Evolutionary conservation across 169 alveolate species (phyloP).

Genomic region (Amoebophrya sp.): DNA sequence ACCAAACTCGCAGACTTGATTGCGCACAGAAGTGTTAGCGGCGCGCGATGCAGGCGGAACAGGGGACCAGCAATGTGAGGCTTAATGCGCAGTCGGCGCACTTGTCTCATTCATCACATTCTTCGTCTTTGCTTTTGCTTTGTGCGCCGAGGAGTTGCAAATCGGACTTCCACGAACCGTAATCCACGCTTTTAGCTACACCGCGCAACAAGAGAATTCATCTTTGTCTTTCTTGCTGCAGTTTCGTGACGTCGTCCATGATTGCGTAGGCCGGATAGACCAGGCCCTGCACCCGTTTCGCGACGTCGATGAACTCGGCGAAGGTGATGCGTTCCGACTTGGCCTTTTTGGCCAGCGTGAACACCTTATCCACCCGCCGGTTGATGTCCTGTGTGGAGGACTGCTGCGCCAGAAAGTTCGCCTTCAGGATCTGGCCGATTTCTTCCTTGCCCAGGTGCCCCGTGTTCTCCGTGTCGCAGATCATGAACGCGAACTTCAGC

Average conservation of each 20-base stretch:
- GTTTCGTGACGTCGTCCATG: background rate
- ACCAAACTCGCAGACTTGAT: too few relatives aligned
- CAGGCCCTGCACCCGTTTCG: background rate
- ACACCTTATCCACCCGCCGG: conserved; percentile 10
- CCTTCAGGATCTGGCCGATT: background rate
- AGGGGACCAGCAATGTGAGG: too few relatives aligned
- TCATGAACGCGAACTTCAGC: conserved; percentile 3
- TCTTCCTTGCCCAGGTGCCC: background rate
- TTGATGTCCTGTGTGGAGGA: background rate
- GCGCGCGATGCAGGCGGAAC: too few relatives aligned
- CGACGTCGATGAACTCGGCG: background rate
- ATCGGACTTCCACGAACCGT: too few relatives aligned
- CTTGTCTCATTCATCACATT: too few relatives aligned
- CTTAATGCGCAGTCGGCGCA: too few relatives aligned
- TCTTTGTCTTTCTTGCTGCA: background rate
- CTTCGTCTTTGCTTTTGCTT: too few relatives aligned
- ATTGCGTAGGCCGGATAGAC: background rate
- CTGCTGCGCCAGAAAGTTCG: conserved; percentile 7
- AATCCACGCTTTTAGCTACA: too few relatives aligned
- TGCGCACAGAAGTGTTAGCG: too few relatives aligned
- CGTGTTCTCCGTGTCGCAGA: background rate
- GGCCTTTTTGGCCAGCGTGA: background rate
- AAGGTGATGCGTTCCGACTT: background rate
- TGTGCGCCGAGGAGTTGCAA: too few relatives aligned
- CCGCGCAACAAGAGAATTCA: too few relatives aligned